phyloP scores from a whole-genome alignment of 768 basidiomycete genomes.

The Chalciporus pseudorubinellus region DNA sequence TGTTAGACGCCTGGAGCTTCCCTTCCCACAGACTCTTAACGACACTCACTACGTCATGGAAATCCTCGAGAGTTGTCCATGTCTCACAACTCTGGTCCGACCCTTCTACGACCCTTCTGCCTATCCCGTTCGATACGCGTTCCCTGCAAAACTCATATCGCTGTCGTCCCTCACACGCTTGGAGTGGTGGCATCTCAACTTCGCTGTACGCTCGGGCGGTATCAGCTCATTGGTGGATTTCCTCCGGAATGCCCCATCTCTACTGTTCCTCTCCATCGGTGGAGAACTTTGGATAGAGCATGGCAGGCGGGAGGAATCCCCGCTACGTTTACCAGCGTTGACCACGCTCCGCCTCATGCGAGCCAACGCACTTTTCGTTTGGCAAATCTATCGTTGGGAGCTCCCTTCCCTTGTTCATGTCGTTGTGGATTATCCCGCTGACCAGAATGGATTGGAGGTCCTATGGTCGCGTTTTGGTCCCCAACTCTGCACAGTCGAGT shows the following conservation, averaged over 20 bases:
- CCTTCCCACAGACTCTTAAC: slow-evolving; percentile 48
- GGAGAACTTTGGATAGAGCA: slow-evolving; percentile 40
- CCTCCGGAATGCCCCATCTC: slow-evolving; percentile 49
- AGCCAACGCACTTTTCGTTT: slow-evolving; percentile 50
- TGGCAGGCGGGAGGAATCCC: slow-evolving; percentile 16
- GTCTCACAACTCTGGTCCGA: slow-evolving; percentile 55
- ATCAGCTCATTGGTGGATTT: slow-evolving; percentile 59
- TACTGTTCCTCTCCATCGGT: slow-evolving; percentile 58
- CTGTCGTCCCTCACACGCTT: slow-evolving; percentile 55
- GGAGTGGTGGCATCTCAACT: slow-evolving; percentile 64
- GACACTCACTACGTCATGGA: slow-evolving; percentile 39
- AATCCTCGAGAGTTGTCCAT: slow-evolving; percentile 47
- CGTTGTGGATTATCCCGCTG: slow-evolving; percentile 48
- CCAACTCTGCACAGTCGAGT: slow-evolving; percentile 53
- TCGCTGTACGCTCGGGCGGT: slow-evolving; percentile 60
- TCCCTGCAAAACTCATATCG: slow-evolving; percentile 45
- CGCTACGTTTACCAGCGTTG: slow-evolving; percentile 43
- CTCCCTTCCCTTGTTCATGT: slow-evolving; percentile 53
- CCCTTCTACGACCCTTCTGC: no score
- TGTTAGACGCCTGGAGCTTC: slow-evolving; percentile 59
- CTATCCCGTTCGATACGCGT: slow-evolving; percentile 45
- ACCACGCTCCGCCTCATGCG: slow-evolving; percentile 53
- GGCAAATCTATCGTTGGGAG: slow-evolving; percentile 46
- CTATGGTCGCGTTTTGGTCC: slow-evolving; percentile 51
- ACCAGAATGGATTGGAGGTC: slow-evolving; percentile 37